These are phyloP conservation scores for Diplodia intermedia DNA, from an alignment of 2,329 filamentous ascomycete genomes.

Conservation along the genomic window DNA sequence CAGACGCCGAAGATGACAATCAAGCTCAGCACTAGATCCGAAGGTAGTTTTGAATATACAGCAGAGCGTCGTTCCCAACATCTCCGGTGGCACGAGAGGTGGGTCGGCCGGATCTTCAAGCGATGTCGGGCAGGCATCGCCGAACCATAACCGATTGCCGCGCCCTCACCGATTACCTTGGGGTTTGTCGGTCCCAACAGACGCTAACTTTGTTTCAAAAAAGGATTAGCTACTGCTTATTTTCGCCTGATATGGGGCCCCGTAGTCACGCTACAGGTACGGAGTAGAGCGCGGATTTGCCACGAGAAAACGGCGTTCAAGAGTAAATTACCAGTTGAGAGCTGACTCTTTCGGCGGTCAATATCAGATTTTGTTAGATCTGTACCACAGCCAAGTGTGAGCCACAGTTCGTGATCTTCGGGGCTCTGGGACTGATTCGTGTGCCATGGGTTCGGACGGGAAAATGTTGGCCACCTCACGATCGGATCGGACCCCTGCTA, in stretches of 20 bases:
- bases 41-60: constrained; percentile 5
- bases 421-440: too few relatives aligned
- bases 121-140: constrained; percentile 24
- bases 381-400: background rate
- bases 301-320: too few relatives aligned
- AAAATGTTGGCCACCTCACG: constrained; percentile 17
- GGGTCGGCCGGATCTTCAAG: constrained; percentile 21
- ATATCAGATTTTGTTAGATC: background rate
- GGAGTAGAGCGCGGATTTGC: background rate
- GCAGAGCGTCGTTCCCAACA: constrained; percentile 5
- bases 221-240: background rate
- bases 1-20: background rate
- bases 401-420: background rate
- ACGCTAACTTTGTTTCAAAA: background rate
- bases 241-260: background rate
- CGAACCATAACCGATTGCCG: constrained; percentile 12
- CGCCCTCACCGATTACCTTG: constrained; percentile 9
- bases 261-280: background rate
- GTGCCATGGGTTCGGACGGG: background rate
- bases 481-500: constrained; percentile 13
- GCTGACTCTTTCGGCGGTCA: too few relatives aligned
- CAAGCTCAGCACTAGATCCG: background rate
- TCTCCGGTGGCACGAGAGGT: constrained; percentile 13
- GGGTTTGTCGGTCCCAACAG: background rate
- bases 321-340: background rate